Percentiles rank a stretch among this genome's conserved stretches.
Conservation (phyloP, 73 alveolate genomes). For the Stentor roeselii region DNA sequence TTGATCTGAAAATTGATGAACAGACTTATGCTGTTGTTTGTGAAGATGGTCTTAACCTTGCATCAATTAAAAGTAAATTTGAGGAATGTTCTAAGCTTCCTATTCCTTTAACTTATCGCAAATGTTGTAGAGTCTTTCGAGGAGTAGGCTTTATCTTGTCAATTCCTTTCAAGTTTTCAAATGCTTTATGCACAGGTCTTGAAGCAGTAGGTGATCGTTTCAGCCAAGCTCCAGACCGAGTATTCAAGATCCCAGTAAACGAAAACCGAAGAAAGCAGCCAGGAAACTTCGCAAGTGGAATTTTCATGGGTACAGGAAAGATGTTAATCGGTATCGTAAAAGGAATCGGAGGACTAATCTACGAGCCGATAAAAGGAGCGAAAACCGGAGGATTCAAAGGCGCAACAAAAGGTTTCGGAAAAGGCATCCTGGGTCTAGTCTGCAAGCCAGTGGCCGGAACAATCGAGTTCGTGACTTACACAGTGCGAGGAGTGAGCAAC, state of each 20-base stretch:
- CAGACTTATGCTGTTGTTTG: too few species aligned
- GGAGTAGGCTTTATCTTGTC: neutral
- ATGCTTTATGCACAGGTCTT: neutral
- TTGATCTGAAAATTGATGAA: too few species aligned
- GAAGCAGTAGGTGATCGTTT: neutral
- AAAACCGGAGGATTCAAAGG: slow-evolving; percentile 72
- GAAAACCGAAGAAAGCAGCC: neutral
- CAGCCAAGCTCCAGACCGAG: neutral
- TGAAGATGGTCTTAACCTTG: too few species aligned
- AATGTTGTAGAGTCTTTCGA: neutral
- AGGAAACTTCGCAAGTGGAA: slow-evolving; percentile 28
- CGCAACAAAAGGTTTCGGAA: slow-evolving; percentile 69
- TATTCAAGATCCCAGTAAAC: neutral
- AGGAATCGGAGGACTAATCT: slow-evolving; percentile 78
- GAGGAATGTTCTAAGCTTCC: too few species aligned
- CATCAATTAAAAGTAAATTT: too few species aligned
- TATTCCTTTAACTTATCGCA: too few species aligned
- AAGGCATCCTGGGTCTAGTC: slow-evolving; percentile 75
- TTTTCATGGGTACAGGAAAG: slow-evolving; percentile 43
- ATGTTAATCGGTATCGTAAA: slow-evolving; percentile 58
- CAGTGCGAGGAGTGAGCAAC: slow-evolving; percentile 74
- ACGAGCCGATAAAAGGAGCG: slow-evolving; percentile 84
- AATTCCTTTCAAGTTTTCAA: neutral
- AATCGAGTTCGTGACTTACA: slow-evolving; percentile 71
- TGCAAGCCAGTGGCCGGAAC: slow-evolving; percentile 79